Evolutionary conservation across 1,139 yeast genomes (phyloP).

Genomic region (Saccharomyces pastorianus): DNA sequence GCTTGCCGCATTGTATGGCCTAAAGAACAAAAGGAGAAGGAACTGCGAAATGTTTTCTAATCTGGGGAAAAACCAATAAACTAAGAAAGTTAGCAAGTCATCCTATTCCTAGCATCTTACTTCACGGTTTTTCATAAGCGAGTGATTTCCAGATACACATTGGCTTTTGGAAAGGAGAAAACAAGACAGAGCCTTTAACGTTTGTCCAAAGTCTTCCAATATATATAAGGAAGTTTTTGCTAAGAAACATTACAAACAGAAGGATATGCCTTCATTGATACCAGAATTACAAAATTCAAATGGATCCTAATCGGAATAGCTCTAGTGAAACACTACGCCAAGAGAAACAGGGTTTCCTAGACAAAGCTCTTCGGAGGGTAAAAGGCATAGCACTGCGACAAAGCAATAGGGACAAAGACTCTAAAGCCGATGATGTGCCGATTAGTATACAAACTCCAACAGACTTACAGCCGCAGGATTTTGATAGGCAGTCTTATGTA

Average conservation of each 20-base stretch:
- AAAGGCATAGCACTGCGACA: constrained; percentile 13
- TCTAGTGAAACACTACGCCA: constrained; percentile 8
- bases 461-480: not conserved
- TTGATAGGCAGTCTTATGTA: not conserved
- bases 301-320: constrained; percentile 7
- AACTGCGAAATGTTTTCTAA: not conserved
- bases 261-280: not conserved
- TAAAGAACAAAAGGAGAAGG: not conserved
- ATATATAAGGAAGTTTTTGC: not conserved
- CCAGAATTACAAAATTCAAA: not conserved
- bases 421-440: not conserved
- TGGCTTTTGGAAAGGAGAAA: not conserved
- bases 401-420: not conserved
- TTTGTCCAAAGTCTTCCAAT: not conserved
- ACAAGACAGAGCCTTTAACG: not conserved
- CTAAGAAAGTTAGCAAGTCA: not conserved
- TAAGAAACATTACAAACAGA: not conserved
- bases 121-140: not conserved
- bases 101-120: not conserved
- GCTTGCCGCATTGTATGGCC: not conserved
- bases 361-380: constrained; percentile 13
- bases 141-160: not conserved
- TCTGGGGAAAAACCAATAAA: not conserved
- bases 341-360: constrained; percentile 12
- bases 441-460: not conserved